Evolutionary conservation across 2,329 filamentous ascomycete species (phyloP).

Genomic region (Zasmidium citrigriseum): DNA sequence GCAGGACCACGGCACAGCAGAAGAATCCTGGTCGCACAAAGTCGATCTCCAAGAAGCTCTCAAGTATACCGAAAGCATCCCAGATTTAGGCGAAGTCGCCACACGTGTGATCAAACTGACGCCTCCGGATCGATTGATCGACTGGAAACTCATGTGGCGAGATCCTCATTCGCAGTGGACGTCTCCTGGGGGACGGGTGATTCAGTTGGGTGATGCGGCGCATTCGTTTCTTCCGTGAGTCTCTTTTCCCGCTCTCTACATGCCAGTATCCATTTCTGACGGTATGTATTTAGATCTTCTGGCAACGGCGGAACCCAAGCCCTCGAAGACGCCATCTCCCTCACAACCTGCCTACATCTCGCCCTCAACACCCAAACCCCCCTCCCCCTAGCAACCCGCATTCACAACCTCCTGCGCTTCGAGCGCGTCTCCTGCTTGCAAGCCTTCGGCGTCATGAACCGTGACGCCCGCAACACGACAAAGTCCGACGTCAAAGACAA

Average conservation of each 20-base stretch:
- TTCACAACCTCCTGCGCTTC: constrained; percentile 36
- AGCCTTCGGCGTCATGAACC: constrained; percentile 19
- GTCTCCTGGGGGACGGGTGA: constrained; percentile 45
- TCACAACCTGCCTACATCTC: constrained; percentile 49
- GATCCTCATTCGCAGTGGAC: constrained; percentile 48
- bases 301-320: constrained; percentile 50
- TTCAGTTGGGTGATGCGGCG: constrained; percentile 48
- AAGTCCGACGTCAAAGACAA: constrained; percentile 6
- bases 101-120: constrained; percentile 41
- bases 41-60: constrained; percentile 5
- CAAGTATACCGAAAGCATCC: constrained; percentile 5
- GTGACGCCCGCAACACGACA: constrained; percentile 10
- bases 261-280: no score
- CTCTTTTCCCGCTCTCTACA: no score
- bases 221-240: constrained; percentile 46
- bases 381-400: constrained; percentile 30
- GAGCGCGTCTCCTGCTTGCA: constrained; percentile 21
- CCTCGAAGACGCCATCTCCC: constrained; percentile 48
- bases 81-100: constrained; percentile 7
- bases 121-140: constrained; percentile 48
- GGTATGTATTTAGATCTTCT: constrained; percentile 23
- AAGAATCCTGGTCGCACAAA: constrained; percentile 11
- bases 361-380: constrained; percentile 35
- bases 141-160: constrained; percentile 50
- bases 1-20: constrained; percentile 3